These are phyloP conservation scores for Eucalyptus victrix DNA, from an alignment of 345 rosid species.

Conservation along the genomic window DNA sequence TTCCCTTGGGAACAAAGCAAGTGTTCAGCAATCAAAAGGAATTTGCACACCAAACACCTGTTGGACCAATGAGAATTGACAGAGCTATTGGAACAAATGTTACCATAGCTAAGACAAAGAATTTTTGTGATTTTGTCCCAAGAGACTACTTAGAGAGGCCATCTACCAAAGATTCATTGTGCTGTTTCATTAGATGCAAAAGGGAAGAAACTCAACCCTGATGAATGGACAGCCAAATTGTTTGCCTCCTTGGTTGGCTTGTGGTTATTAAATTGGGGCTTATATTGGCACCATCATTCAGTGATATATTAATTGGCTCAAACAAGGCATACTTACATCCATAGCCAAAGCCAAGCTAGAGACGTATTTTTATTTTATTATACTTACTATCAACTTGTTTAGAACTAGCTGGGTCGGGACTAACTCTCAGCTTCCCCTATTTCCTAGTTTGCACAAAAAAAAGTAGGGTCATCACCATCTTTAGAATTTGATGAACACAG, in stretches of 20 bases:
- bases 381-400: not conserved
- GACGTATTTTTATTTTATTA: not conserved
- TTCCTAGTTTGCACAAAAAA: not conserved
- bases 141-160: not conserved
- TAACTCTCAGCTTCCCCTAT: not conserved
- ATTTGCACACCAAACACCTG: not conserved
- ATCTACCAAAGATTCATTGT: not conserved
- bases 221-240: not conserved
- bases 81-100: not conserved
- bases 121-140: not conserved
- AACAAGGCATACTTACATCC: not conserved
- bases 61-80: not conserved
- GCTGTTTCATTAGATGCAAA: not conserved
- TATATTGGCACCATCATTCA: not conserved
- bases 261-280: not conserved
- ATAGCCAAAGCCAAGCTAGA: not conserved
- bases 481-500: not conserved
- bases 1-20: not conserved
- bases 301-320: not conserved
- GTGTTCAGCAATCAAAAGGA: not conserved
- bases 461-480: not conserved
- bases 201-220: not conserved
- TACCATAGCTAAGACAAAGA: not conserved
- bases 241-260: not conserved
- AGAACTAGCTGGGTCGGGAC: not conserved